Base-by-base conservation (phyloP, 352 stramenopile genomes). In the Halophytophthora batemanensis region DNA sequence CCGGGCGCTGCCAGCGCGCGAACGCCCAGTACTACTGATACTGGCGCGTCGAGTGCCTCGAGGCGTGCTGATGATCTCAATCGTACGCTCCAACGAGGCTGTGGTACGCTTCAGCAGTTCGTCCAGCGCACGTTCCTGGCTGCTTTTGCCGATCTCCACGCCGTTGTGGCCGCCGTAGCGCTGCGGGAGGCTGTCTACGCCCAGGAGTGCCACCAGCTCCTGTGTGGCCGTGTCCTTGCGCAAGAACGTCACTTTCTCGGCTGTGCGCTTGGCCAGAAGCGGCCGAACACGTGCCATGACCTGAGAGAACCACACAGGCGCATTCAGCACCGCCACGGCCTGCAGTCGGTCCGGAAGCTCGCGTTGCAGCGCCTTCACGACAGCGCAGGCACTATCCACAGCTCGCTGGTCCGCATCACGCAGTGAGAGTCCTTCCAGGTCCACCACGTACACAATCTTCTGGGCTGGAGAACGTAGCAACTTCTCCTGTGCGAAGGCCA, bases 261-360 rank as follows among this genome's bases (percentile, higher is more conserved):
- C 56, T 5, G 78, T 90, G 22, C 67, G 73, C 61, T 85, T 89
- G 1, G 75, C 55, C 2, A 92, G 52, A 18, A 68, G 66, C 2
- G 73, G 69, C 22, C 72, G 71, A 39, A 92, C 56, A 17, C 49
- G 63, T 2, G 72, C 63, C 78, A 90, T 87, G 11, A 90, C 79
- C 49, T 92, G 79, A 10, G 82, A 90, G 50, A 92, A 92, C 82
- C 82, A 92, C 28, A 89, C 76, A 0, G 82, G 82, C 0, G 78
- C 61, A 22, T 92, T 90, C 10, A 90, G 59, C 31, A 92, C 77
- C 1, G 74, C 73, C 0, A 92, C 42, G 1, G 77, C 51, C 25
- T 83, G 61, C 11, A 92, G 49, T 25, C 71, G 77, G 36, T 90
- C 79, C 0, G 82, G 82, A 22, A 92, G 75, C 17, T 82, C 69